Conservation (phyloP, 371 early-diverging fungal species). For the Batkoa obscura region DNA sequence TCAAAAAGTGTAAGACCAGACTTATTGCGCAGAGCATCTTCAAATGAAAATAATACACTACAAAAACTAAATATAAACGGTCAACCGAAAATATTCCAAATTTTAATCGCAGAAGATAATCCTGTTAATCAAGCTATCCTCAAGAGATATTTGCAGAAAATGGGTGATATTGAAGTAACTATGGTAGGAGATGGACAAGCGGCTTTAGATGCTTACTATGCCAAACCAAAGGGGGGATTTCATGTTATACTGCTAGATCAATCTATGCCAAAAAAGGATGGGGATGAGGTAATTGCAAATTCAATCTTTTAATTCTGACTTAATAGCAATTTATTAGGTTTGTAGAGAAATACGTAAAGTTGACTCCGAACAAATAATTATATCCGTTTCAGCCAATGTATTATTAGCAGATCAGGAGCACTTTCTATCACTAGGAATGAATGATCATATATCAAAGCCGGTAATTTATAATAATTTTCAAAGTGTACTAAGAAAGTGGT, state of each 20-base stretch:
- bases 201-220: not conserved
- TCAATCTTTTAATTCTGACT: not conserved
- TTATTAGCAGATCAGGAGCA: not conserved
- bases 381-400: not conserved
- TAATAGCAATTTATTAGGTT: not conserved
- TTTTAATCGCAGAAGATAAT: conserved; percentile 4
- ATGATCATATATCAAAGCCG: not conserved
- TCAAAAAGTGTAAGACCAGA: not conserved
- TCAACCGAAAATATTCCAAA: not conserved
- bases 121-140: conserved; percentile 5
- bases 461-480: not conserved
- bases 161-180: not conserved
- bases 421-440: not conserved
- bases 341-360: not conserved
- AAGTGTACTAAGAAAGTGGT: not conserved
- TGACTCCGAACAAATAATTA: not conserved
- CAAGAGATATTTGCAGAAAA: not conserved
- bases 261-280: conserved; percentile 2
- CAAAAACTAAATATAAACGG: no score
- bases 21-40: not conserved
- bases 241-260: conserved; percentile 1
- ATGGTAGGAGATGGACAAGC: not conserved
- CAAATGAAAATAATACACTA: not conserved
- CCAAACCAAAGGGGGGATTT: not conserved
- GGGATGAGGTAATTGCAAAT: not conserved